phyloP scores from a whole-genome alignment of 2,329 filamentous ascomycete genomes.

The Botryotinia calthae region DNA sequence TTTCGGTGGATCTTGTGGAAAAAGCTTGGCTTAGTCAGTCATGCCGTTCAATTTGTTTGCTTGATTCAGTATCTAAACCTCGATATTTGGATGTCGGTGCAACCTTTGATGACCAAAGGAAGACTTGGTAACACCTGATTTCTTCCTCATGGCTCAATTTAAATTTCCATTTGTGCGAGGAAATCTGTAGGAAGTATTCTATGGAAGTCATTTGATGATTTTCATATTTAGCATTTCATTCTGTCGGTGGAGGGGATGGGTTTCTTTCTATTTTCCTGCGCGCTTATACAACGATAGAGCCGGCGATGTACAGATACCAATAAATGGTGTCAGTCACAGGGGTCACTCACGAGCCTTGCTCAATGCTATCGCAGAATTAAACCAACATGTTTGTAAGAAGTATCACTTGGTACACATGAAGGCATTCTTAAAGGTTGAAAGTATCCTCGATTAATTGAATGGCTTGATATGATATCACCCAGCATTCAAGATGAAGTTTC shows the following conservation, averaged over 20 bases:
- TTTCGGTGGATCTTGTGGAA: not conserved
- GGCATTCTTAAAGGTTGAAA: not conserved
- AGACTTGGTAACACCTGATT: not conserved
- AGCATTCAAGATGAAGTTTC: conserved; percentile 11
- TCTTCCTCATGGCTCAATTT: not conserved
- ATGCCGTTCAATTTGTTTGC: not conserved
- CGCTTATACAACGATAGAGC: not conserved
- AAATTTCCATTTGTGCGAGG: not conserved
- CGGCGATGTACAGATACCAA: not conserved
- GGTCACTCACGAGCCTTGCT: conserved; percentile 6
- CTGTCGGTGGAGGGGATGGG: not conserved
- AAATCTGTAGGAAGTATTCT: not conserved
- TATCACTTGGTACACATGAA: not conserved
- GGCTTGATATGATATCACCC: not conserved
- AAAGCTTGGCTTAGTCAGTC: not conserved
- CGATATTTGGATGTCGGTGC: not conserved
- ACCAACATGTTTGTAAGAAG: not conserved
- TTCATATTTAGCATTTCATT: not conserved
- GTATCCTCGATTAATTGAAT: not conserved
- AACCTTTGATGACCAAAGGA: conserved; percentile 1
- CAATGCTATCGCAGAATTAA: not conserved
- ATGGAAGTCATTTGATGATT: conserved; percentile 1
- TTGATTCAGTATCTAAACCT: not conserved
- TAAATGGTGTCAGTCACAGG: not conserved
- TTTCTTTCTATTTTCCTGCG: not conserved